Percentiles rank a stretch among this genome's conserved stretches.
Conservation (phyloP, 257 asterid genomes). For the Knoxia roxburghii region DNA sequence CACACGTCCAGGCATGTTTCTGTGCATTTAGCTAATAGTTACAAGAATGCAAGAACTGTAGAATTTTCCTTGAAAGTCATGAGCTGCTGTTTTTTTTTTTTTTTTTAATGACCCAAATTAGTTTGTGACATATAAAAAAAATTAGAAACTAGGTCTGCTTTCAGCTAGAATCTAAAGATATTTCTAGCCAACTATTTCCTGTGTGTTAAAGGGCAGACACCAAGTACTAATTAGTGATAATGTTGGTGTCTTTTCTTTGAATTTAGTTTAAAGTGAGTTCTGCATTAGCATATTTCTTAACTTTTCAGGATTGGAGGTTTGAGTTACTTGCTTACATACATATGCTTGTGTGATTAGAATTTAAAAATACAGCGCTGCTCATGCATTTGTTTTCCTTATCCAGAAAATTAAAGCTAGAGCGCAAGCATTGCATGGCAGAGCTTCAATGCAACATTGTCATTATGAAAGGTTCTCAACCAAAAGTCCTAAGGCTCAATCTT, state of each 20-base stretch:
- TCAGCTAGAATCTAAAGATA: neutral
- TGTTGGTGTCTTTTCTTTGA: neutral
- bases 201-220: neutral
- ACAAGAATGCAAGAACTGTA: neutral
- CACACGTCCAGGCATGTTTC: neutral
- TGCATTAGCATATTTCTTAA: neutral
- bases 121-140: too few species aligned
- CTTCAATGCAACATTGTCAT: conserved; percentile 75
- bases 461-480: conserved; percentile 77
- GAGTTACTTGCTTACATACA: neutral
- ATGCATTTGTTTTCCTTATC: conserved; percentile 23
- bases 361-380: conserved; percentile 13
- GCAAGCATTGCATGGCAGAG: conserved; percentile 64
- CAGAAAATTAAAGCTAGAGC: conserved; percentile 78
- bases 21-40: neutral
- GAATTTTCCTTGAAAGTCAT: neutral
- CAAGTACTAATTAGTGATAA: neutral
- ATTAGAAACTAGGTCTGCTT: neutral
- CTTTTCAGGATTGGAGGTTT: neutral
- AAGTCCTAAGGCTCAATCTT: conserved; percentile 77
- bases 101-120: neutral
- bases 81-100: neutral
- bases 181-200: neutral
- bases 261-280: neutral
- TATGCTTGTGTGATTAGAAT: neutral